phyloP scores from a whole-genome alignment of 2,329 filamentous ascomycete species.

The Aaosphaeria arxii region DNA sequence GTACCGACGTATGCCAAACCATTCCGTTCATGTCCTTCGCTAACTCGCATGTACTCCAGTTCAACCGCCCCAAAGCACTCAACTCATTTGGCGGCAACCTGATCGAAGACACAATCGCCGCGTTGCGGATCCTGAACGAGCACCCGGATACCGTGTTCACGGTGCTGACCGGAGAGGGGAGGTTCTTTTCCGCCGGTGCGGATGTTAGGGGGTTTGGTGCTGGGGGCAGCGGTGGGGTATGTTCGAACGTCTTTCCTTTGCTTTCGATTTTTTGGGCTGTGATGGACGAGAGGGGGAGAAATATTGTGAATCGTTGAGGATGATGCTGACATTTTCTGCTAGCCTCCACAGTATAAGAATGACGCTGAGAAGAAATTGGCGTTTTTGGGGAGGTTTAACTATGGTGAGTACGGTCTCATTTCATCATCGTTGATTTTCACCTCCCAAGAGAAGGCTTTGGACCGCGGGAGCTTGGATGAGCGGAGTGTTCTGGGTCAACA shows the following conservation, averaged over 20 bases:
- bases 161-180: conserved; percentile 49
- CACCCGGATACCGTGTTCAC: conserved; percentile 51
- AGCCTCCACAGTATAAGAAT: conserved; percentile 13
- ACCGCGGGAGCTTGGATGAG: too few relatives aligned
- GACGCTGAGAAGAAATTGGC: conserved; percentile 32
- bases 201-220: conserved; percentile 41
- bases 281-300: not conserved
- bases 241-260: too few relatives aligned
- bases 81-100: conserved; percentile 50
- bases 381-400: conserved; percentile 21
- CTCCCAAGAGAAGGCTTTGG: too few relatives aligned
- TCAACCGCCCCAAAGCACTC: conserved; percentile 49
- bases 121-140: conserved; percentile 44
- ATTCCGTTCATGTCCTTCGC: not conserved
- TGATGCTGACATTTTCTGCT: too few relatives aligned
- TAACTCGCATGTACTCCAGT: conserved; percentile 17
- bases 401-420: conserved; percentile 20
- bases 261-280: too few relatives aligned
- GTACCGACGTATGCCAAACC: not conserved
- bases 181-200: conserved; percentile 51
- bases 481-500: too few relatives aligned
- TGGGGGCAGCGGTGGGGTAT: conserved; percentile 2
- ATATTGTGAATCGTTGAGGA: conserved; percentile 6
- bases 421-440: too few relatives aligned
- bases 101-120: conserved; percentile 42